A percentile compares a stretch with the other conserved stretches of the same genome.
Evolutionary conservation across 306 rosid genomes (phyloP).

Genomic region (Glycine tomentella): DNA sequence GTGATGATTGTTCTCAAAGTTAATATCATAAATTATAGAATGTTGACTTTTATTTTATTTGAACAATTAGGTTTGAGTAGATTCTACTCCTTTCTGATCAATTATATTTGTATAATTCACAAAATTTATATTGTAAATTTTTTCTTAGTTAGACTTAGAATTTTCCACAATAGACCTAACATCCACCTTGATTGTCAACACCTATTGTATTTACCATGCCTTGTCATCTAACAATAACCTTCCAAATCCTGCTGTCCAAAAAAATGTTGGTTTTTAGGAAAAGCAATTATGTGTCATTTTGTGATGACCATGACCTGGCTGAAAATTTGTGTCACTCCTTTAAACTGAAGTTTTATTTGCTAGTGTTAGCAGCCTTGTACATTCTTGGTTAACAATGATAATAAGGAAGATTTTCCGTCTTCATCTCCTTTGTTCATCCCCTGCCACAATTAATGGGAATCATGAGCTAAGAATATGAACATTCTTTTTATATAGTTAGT

Average conservation of each 20-base stretch:
- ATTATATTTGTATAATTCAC: slow-evolving; percentile 15
- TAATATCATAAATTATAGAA: too few species aligned
- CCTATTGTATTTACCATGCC: slow-evolving; percentile 19
- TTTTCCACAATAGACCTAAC: too few species aligned
- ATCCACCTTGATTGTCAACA: slow-evolving; percentile 33
- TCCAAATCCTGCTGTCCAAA: slow-evolving; percentile 12
- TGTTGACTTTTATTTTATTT: too few species aligned
- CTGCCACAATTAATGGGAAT: slow-evolving; percentile 45
- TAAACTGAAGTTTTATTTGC: slow-evolving; percentile 27
- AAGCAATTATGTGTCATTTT: slow-evolving; percentile 35
- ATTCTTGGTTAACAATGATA: slow-evolving; percentile 43
- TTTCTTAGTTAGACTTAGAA: slow-evolving; percentile 10
- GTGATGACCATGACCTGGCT: slow-evolving; percentile 9
- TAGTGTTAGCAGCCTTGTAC: slow-evolving; percentile 42
- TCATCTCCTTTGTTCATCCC: slow-evolving; percentile 41
- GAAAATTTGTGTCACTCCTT: slow-evolving; percentile 24
- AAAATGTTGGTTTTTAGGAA: slow-evolving; percentile 33
- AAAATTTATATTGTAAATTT: slow-evolving; percentile 35
- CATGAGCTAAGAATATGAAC: background rate
- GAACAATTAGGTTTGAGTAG: background rate
- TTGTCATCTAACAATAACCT: slow-evolving; percentile 36
- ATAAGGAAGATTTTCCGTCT: slow-evolving; percentile 42
- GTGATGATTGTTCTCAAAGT: too few species aligned
- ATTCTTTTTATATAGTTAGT: background rate
- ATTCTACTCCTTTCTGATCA: slow-evolving; percentile 12